Conservation (phyloP, 2,329 filamentous ascomycete species). For the Monilinia laxa region DNA sequence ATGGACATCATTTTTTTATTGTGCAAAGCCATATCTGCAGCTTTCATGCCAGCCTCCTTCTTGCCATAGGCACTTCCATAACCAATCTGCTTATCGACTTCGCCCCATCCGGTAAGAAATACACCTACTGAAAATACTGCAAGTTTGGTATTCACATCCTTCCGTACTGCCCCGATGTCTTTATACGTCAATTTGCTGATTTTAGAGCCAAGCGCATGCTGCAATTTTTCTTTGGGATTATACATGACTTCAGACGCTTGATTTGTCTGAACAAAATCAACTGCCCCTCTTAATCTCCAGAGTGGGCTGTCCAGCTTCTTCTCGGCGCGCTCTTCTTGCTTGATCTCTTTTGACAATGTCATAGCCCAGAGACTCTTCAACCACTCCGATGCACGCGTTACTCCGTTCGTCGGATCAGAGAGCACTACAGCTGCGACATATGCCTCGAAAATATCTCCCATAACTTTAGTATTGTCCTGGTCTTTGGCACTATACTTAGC, state of each 20-base stretch:
- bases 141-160: conserved; percentile 54
- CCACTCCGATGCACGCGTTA: conserved; percentile 64
- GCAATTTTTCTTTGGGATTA: conserved; percentile 54
- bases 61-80: conserved; percentile 64
- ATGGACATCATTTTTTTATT: conserved; percentile 60
- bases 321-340: conserved; percentile 39
- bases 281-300: conserved; percentile 35
- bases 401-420: conserved; percentile 63
- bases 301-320: conserved; percentile 33
- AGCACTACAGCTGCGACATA: conserved; percentile 80
- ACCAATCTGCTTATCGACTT: conserved; percentile 58
- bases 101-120: conserved; percentile 68
- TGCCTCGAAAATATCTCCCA: conserved; percentile 87
- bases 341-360: conserved; percentile 58
- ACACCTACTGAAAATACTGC: conserved; percentile 62
- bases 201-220: conserved; percentile 49
- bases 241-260: conserved; percentile 26
- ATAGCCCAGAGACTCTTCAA: conserved; percentile 72
- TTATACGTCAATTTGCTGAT: conserved; percentile 62
- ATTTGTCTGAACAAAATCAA: conserved; percentile 21
- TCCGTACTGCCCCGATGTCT: conserved; percentile 53
- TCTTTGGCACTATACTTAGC: conserved; percentile 28
- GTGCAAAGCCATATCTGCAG: conserved; percentile 61
- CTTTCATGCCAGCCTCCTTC: conserved; percentile 66
- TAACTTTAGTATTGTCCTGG: conserved; percentile 66